These are phyloP conservation scores for Pilaira anomala DNA, from an alignment of 192 early-diverging fungal species.

Conservation along the genomic window DNA sequence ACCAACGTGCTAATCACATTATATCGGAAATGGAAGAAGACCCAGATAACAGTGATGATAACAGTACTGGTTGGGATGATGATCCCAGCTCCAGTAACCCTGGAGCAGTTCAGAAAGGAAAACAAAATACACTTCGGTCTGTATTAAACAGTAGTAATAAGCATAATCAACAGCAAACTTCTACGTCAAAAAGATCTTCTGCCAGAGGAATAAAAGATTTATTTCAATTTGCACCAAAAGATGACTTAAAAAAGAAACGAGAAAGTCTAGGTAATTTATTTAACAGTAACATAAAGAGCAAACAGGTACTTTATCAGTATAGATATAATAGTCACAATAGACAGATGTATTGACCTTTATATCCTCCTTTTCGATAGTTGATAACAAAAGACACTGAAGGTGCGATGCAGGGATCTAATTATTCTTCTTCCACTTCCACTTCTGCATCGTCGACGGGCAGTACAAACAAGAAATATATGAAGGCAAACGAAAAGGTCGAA, in stretches of 20 bases:
- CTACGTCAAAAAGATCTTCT: not conserved
- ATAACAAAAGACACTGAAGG: not conserved
- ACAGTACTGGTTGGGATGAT: too few species aligned
- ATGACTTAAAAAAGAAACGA: slow-evolving; percentile 1
- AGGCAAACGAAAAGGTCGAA: not conserved
- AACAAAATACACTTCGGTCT: not conserved
- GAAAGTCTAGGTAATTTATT: slow-evolving; percentile 10
- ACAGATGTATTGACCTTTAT: not conserved
- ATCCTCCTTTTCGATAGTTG: not conserved
- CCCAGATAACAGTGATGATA: too few species aligned
- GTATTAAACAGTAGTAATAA: not conserved
- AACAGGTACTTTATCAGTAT: not conserved
- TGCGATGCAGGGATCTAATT: not conserved
- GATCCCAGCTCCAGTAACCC: not conserved
- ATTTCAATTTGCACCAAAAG: not conserved
- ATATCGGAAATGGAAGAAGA: not conserved
- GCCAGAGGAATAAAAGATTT: slow-evolving; percentile 2
- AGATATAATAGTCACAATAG: not conserved
- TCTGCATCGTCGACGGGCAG: not conserved
- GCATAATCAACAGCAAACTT: not conserved
- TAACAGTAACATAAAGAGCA: not conserved
- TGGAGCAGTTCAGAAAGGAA: not conserved
- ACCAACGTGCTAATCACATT: not conserved
- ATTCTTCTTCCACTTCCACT: not conserved
- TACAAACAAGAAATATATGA: not conserved